Evolutionary conservation across 768 basidiomycete genomes (phyloP).

Genomic region (Termitomyces sp.): DNA sequence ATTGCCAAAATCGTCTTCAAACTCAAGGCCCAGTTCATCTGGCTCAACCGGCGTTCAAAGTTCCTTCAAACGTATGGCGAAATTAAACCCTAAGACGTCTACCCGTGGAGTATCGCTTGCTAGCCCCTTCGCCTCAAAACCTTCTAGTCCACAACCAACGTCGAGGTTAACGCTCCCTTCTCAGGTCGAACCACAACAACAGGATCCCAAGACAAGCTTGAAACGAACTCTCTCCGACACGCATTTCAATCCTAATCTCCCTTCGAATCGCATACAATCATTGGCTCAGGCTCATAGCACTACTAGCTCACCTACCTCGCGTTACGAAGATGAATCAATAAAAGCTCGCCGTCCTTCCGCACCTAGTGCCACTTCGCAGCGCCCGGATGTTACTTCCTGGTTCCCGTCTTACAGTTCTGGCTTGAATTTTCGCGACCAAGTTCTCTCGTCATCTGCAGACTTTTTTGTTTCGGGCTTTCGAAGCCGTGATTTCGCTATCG

Average conservation of each 20-base stretch:
- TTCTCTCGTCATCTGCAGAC: slow-evolving; percentile 6
- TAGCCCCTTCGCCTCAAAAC: slow-evolving; percentile 19
- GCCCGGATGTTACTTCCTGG: slow-evolving; percentile 18
- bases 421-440: neutral
- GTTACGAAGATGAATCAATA: slow-evolving; percentile 2
- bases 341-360: slow-evolving; percentile 22
- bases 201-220: neutral
- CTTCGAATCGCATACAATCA: slow-evolving; percentile 2
- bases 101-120: slow-evolving; percentile 10
- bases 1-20: neutral
- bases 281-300: slow-evolving; percentile 16
- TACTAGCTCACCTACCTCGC: slow-evolving; percentile 12
- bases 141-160: slow-evolving; percentile 10
- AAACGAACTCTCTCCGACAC: slow-evolving; percentile 19
- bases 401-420: slow-evolving; percentile 7
- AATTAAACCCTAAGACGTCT: slow-evolving; percentile 2
- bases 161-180: neutral
- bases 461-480: slow-evolving; percentile 18
- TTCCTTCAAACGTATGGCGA: neutral
- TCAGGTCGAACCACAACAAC: neutral
- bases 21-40: neutral
- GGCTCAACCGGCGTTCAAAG: neutral
- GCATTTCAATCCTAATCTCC: slow-evolving; percentile 19
- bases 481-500: slow-evolving; percentile 21
- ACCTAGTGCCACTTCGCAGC: slow-evolving; percentile 17